phyloP scores from a whole-genome alignment of 306 rosid genomes.

The Dalbergia cochinchinensis region DNA sequence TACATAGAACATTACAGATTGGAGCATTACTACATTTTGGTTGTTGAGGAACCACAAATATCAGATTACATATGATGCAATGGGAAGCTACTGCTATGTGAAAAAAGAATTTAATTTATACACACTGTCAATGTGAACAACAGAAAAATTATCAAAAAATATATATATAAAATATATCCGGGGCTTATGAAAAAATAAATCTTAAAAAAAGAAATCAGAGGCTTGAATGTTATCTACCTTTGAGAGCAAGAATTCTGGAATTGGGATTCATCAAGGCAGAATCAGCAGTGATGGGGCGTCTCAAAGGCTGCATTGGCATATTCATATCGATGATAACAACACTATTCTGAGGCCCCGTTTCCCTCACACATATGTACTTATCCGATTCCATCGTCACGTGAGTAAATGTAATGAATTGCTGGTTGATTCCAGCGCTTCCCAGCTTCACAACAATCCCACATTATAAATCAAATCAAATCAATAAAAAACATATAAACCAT shows the following conservation, averaged over 20 bases:
- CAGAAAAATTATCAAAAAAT: not conserved
- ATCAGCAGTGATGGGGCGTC: constrained; percentile 78
- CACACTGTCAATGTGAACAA: no score
- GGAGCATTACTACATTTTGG: not conserved
- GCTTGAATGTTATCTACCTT: constrained; percentile 61
- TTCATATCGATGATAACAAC: constrained; percentile 70
- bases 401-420: constrained; percentile 72
- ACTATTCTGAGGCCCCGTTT: constrained; percentile 74
- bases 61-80: not conserved
- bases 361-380: constrained; percentile 75
- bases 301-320: constrained; percentile 77
- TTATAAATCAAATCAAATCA: not conserved
- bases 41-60: not conserved
- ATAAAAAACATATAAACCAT: not conserved
- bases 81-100: not conserved
- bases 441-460: constrained; percentile 52
- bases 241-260: constrained; percentile 69
- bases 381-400: constrained; percentile 87
- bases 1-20: constrained; percentile 25
- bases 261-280: constrained; percentile 73
- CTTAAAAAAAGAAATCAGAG: constrained; percentile 7
- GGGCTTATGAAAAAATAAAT: no score
- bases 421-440: constrained; percentile 68
- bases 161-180: no score
- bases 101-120: no score